phyloP scores from a whole-genome alignment of 2,329 filamentous ascomycete species.

The Dryadomyces quercus-mongolicae region DNA sequence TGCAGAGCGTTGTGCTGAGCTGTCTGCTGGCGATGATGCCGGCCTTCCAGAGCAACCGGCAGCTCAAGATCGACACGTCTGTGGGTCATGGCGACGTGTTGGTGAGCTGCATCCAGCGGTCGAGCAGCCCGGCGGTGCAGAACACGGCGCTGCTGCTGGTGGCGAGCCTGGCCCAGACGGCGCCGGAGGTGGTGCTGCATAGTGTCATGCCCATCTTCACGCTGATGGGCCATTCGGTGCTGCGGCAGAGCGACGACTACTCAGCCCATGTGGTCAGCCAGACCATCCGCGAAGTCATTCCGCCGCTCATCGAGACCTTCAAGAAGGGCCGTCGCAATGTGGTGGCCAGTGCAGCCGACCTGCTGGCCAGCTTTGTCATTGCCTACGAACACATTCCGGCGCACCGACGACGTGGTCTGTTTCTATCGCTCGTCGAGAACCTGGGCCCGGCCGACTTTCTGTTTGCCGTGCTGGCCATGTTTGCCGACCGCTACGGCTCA shows the following conservation, averaged over 20 bases:
- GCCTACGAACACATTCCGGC: conserved; percentile 93
- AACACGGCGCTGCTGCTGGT: conserved; percentile 83
- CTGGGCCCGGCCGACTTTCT: conserved; percentile 79
- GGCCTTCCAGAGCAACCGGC: conserved; percentile 50
- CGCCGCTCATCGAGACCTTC: conserved; percentile 76
- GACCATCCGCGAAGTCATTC: conserved; percentile 89
- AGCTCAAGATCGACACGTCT: conserved; percentile 59
- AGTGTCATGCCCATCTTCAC: conserved; percentile 99
- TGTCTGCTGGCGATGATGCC: conserved; percentile 78
- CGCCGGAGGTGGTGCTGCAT: conserved; percentile 84
- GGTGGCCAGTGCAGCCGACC: conserved; percentile 71
- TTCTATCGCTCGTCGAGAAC: conserved; percentile 73
- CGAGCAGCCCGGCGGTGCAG: conserved; percentile 84
- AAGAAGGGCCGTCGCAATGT: conserved; percentile 67
- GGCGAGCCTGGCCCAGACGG: conserved; percentile 72
- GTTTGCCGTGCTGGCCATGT: conserved; percentile 76
- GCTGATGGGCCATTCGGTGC: conserved; percentile 86
- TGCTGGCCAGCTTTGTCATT: conserved; percentile 90
- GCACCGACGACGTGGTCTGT: conserved; percentile 71
- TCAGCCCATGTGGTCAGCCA: conserved; percentile 92
- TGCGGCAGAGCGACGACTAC: conserved; percentile 91
- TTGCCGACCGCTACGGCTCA: conserved; percentile 80
- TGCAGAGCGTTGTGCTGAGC: conserved; percentile 73
- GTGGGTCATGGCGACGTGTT: conserved; percentile 80
- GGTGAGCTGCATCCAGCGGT: conserved; percentile 87